Percentiles rank a stretch among this genome's conserved stretches.
phyloP scores from a whole-genome alignment of 441 rosid species.

The Eutrema salsugineum region DNA sequence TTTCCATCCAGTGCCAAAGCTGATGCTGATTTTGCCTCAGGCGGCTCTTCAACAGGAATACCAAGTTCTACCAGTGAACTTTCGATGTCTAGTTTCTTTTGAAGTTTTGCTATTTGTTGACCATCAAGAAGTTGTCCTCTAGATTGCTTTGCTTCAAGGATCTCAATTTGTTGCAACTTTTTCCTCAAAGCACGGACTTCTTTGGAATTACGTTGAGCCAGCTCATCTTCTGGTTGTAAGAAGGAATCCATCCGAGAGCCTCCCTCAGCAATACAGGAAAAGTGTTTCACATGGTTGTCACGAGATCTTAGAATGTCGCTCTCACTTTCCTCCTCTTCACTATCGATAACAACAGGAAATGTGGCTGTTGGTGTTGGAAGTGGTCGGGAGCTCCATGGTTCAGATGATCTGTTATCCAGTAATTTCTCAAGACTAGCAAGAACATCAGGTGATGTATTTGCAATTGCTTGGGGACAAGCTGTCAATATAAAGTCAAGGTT shows the following conservation, averaged over 20 bases:
- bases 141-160: slow-evolving; percentile 78
- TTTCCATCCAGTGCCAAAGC: slow-evolving; percentile 48
- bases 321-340: slow-evolving; percentile 87
- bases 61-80: slow-evolving; percentile 77
- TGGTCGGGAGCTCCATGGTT: slow-evolving; percentile 81
- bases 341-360: slow-evolving; percentile 67
- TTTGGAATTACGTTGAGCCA: slow-evolving; percentile 45
- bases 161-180: slow-evolving; percentile 95
- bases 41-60: slow-evolving; percentile 43
- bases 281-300: slow-evolving; percentile 40
- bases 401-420: slow-evolving; percentile 81
- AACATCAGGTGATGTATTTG: slow-evolving; percentile 69
- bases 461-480: slow-evolving; percentile 63
- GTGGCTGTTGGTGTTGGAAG: slow-evolving; percentile 95
- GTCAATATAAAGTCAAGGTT: slow-evolving; percentile 90
- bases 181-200: slow-evolving; percentile 82
- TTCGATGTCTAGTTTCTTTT: slow-evolving; percentile 64
- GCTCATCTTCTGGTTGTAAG: slow-evolving; percentile 56
- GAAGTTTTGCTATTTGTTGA: slow-evolving; percentile 91
- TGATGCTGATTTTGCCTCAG: slow-evolving; percentile 37
- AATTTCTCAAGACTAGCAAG: slow-evolving; percentile 79
- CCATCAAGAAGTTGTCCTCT: slow-evolving; percentile 75
- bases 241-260: slow-evolving; percentile 54
- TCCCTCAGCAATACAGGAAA: slow-evolving; percentile 26
- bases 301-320: slow-evolving; percentile 60